Conservation (phyloP, 1,284 basidiomycete genomes). For the Schizopora paradoxa region DNA sequence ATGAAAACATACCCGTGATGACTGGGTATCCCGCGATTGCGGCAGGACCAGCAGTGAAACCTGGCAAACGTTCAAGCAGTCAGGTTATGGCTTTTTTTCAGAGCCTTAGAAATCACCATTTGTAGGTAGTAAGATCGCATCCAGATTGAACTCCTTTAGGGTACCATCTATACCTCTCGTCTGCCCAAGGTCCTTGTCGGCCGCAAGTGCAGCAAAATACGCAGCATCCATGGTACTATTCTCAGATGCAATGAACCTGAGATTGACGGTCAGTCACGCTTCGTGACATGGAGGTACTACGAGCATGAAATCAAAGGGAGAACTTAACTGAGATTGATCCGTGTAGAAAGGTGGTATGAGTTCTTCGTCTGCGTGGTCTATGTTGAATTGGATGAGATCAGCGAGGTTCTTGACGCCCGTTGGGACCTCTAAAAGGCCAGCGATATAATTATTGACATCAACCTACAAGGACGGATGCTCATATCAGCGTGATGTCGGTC, state of each 20-base stretch:
- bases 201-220: slow-evolving; percentile 35
- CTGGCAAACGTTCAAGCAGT: slow-evolving; percentile 17
- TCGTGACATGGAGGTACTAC: background rate
- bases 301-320: slow-evolving; percentile 3
- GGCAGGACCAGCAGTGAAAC: slow-evolving; percentile 25
- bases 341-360: slow-evolving; percentile 35
- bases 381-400: slow-evolving; percentile 41
- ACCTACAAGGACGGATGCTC: slow-evolving; percentile 23
- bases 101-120: slow-evolving; percentile 23
- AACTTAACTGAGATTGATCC: slow-evolving; percentile 35
- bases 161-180: slow-evolving; percentile 42
- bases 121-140: slow-evolving; percentile 41
- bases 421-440: slow-evolving; percentile 30
- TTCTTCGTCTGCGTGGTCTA: slow-evolving; percentile 36
- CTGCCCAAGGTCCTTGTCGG: slow-evolving; percentile 33
- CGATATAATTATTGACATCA: slow-evolving; percentile 32
- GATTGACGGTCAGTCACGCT: background rate
- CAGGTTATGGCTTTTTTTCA: background rate
- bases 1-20: slow-evolving; percentile 29
- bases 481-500: background rate
- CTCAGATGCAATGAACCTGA: slow-evolving; percentile 35
- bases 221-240: slow-evolving; percentile 32
- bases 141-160: slow-evolving; percentile 36
- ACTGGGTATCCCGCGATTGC: slow-evolving; percentile 41
- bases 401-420: slow-evolving; percentile 33